Evolutionary conservation across 495 filamentous ascomycete genomes (phyloP), one percentile per base, ranked within the genome.

Genomic region (Neurospora tetraspora): DNA sequence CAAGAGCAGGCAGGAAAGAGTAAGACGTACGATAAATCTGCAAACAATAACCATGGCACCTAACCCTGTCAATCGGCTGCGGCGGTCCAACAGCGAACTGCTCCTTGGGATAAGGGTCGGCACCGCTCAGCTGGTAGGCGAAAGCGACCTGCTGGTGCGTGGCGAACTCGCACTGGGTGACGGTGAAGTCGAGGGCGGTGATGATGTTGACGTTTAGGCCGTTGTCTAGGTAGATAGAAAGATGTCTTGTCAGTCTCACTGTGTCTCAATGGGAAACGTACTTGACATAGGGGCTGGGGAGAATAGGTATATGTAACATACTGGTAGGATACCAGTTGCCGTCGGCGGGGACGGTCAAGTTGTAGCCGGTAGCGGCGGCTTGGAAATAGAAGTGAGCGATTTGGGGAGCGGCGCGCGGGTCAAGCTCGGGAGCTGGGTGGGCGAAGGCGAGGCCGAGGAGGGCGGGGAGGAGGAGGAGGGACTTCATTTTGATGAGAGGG

Each of bases 21-120:
- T 36, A 14, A 5, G 23, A 61, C 53, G 1, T 61, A 65, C 73
- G 18, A 40, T 77, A 80, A 3, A 72, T 73, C 10, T 39, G 47
- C 69, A 80, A 45, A 71, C 79, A 80, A 31, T 75, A 70, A 43
- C 79, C 79, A 20, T 71, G 43, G 74, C 79, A 80, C 73, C 75
- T 73, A 14, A 80, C 79, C 11, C 65, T 36, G 10, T 69, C 76
- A 69, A 80, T 73, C 12, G 79, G 79, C 73, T 74, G 65, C 20
- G 79, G 79, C 47, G 79, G 79, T 20, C 79, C 79, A 20, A 80
- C 78, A 36, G 76, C 65, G 70, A 80, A 68, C 72, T 80, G 77
- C 53, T 71, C 71, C 27, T 73, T 53, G 38, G 76, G 76, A 0
- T n/a, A 23, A 1, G 72, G 69, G 77, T 77, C 76, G 47, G 34